Conservation (phyloP, 1,284 basidiomycete genomes). For the Golubevia sp. region DNA sequence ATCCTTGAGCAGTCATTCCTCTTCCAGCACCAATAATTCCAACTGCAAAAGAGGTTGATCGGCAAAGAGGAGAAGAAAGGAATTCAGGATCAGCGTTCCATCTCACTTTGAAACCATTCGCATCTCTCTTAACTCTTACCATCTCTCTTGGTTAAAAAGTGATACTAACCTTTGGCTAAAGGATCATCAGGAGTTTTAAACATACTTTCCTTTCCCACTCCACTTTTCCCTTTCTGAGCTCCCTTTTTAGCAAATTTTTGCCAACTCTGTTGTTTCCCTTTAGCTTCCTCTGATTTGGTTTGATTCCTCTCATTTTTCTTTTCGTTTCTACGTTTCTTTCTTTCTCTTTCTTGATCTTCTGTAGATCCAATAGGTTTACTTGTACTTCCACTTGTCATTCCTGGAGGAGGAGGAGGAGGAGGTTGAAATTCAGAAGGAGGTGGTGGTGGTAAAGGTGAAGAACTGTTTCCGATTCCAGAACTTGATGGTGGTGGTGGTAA, state of each 20-base stretch:
- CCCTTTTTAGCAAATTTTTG: constrained; percentile 87
- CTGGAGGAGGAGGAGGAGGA: background rate
- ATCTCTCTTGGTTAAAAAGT: too few species aligned
- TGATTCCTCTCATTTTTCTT: constrained; percentile 87
- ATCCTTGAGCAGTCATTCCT: constrained; percentile 82
- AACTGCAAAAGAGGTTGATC: too few species aligned
- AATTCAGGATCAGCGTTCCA: too few species aligned
- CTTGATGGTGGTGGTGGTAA: constrained; percentile 62
- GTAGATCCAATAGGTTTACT: constrained; percentile 43
- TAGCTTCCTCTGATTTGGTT: constrained; percentile 86
- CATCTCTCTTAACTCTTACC: too few species aligned
- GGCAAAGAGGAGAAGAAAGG: too few species aligned
- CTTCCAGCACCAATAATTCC: constrained; percentile 92
- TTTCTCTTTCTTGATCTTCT: constrained; percentile 76
- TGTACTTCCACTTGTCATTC: background rate
- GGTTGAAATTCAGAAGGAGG: background rate
- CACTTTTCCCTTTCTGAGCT: constrained; percentile 69
- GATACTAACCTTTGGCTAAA: constrained; percentile 74
- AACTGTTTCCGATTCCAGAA: too few species aligned
- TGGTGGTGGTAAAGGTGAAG: background rate
- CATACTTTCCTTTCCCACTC: constrained; percentile 68
- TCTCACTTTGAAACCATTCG: too few species aligned
- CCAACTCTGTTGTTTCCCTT: constrained; percentile 87
- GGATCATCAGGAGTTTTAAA: constrained; percentile 97
- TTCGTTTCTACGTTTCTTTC: constrained; percentile 96